phyloP scores from a whole-genome alignment of 768 basidiomycete species.

The Mycena venus region DNA sequence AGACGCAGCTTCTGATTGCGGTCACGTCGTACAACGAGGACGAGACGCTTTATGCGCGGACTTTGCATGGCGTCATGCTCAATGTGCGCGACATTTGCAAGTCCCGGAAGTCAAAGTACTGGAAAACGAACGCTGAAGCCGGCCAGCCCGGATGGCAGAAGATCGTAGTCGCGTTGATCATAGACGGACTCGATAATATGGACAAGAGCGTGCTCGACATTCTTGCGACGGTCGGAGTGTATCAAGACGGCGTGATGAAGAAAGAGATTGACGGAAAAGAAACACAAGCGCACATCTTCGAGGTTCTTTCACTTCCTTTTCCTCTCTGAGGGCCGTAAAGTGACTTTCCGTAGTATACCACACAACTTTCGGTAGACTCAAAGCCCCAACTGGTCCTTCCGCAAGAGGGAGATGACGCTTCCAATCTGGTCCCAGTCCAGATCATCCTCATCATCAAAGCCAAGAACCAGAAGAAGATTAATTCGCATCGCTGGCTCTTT shows the following conservation, averaged over 20 bases:
- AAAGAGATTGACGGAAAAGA: conserved; percentile 91
- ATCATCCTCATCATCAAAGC: conserved; percentile 92
- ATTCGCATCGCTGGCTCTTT: conserved; percentile 96
- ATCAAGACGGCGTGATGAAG: conserved; percentile 96
- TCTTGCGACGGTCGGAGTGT: conserved; percentile 90
- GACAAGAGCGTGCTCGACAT: conserved; percentile 94
- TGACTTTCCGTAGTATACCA: conserved; percentile 80
- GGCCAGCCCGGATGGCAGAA: conserved; percentile 91
- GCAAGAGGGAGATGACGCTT: conserved; percentile 83
- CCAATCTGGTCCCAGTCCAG: conserved; percentile 93
- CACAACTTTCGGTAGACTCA: conserved; percentile 92
- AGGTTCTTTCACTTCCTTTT: conserved; percentile 62
- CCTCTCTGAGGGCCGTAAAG: background rate
- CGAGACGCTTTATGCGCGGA: conserved; percentile 89
- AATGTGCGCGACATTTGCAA: conserved; percentile 98
- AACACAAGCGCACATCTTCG: conserved; percentile 94
- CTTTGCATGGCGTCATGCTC: conserved; percentile 95
- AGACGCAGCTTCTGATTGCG: conserved; percentile 93
- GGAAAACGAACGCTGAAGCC: conserved; percentile 85
- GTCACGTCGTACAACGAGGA: conserved; percentile 95
- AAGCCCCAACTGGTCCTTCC: conserved; percentile 92
- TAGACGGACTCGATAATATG: conserved; percentile 94
- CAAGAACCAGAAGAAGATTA: conserved; percentile 96
- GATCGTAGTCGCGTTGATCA: conserved; percentile 91
- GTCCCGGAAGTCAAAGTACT: conserved; percentile 93